These are phyloP conservation scores for Alternaria arbusti DNA, from an alignment of 2,329 filamentous ascomycete genomes.

Conservation along the genomic window DNA sequence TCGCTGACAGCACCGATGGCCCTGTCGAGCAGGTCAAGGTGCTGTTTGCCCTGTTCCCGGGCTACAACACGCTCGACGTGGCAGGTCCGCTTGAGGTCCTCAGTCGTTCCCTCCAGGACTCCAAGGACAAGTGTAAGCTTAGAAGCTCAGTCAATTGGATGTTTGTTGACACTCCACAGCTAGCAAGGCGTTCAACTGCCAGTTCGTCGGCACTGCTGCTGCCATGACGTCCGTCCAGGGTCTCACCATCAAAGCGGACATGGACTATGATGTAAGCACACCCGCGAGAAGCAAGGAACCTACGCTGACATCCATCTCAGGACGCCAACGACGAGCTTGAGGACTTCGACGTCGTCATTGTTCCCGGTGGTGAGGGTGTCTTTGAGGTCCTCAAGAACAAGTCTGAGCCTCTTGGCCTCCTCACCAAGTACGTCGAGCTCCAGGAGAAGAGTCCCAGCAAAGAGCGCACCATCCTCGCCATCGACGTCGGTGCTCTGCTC, in stretches of 20 bases:
- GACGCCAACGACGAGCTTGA: slow-evolving; percentile 75
- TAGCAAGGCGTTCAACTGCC: slow-evolving; percentile 61
- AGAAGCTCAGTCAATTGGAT: slow-evolving; percentile 1
- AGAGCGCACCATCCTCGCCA: slow-evolving; percentile 80
- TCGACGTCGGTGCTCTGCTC: slow-evolving; percentile 81
- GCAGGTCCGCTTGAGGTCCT: slow-evolving; percentile 66
- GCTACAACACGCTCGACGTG: slow-evolving; percentile 64
- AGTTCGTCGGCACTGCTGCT: slow-evolving; percentile 56
- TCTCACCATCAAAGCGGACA: slow-evolving; percentile 73
- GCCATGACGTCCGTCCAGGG: slow-evolving; percentile 65
- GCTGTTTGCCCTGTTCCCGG: slow-evolving; percentile 63
- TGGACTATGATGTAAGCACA: slow-evolving; percentile 65
- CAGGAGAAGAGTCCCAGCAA: slow-evolving; percentile 79
- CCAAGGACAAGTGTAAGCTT: slow-evolving; percentile 57
- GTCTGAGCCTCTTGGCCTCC: slow-evolving; percentile 66
- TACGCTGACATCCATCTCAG: not conserved
- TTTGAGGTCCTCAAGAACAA: slow-evolving; percentile 70
- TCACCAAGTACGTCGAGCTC: slow-evolving; percentile 77
- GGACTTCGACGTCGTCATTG: slow-evolving; percentile 80
- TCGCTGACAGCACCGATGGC: slow-evolving; percentile 47
- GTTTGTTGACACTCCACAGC: slow-evolving; percentile 46
- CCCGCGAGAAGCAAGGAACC: not conserved
- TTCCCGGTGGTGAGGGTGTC: slow-evolving; percentile 73
- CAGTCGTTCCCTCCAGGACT: slow-evolving; percentile 60
- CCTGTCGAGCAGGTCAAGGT: slow-evolving; percentile 67